A percentile compares a stretch with the other conserved stretches of the same genome.
Evolutionary conservation across 305 asterid species (phyloP).

Genomic region (Fraxinus xanthoxyloides): DNA sequence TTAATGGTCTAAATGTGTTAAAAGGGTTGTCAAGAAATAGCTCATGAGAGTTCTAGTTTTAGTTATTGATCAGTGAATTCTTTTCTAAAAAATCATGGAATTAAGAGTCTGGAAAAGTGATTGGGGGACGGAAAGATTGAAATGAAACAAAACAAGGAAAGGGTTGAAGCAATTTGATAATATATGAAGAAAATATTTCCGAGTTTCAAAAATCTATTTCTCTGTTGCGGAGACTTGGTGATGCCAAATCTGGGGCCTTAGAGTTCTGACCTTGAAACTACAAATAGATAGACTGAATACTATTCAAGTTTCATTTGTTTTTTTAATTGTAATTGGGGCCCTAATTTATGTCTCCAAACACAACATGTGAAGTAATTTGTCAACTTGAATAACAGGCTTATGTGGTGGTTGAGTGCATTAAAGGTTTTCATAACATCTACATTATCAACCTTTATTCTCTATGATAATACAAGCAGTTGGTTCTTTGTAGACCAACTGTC

Average conservation of each 20-base stretch:
- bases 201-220: background rate
- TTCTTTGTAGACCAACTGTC: background rate
- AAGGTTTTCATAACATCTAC: background rate
- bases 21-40: background rate
- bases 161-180: background rate
- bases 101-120: background rate
- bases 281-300: background rate
- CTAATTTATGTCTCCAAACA: background rate
- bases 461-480: background rate
- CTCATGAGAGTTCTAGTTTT: background rate
- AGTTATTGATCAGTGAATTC: background rate
- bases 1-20: background rate
- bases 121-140: background rate
- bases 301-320: background rate
- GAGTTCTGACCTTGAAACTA: background rate
- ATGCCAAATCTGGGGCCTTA: background rate
- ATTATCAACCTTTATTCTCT: background rate
- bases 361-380: background rate
- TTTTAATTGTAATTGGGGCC: background rate
- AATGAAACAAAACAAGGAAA: background rate
- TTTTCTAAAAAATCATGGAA: background rate
- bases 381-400: background rate
- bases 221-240: background rate
- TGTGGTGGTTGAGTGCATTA: background rate
- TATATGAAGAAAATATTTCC: background rate